Percentiles rank a stretch among this genome's conserved stretches.
phyloP scores from a whole-genome alignment of 1,284 basidiomycete species.

The Fomitiporia mediterranea region DNA sequence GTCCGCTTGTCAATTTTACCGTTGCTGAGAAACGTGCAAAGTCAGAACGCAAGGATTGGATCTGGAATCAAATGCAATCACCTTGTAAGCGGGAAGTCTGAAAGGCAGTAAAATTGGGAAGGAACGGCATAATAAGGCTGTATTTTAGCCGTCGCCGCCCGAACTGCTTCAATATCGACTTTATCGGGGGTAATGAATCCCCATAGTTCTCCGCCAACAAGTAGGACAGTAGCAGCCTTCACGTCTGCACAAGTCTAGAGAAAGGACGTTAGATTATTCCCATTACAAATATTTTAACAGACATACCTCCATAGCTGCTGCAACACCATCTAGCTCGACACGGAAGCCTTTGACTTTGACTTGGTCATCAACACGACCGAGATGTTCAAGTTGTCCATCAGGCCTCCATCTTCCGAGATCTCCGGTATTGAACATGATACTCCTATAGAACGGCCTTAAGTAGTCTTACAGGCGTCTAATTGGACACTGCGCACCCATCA shows the following conservation, averaged over 20 bases:
- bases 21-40: conserved; percentile 31
- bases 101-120: conserved; percentile 38
- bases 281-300: conserved; percentile 4
- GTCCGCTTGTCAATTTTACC: conserved; percentile 51
- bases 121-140: conserved; percentile 61
- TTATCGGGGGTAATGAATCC: conserved; percentile 46
- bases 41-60: conserved; percentile 1
- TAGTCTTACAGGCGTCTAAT: neutral
- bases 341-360: conserved; percentile 59
- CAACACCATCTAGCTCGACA: conserved; percentile 56
- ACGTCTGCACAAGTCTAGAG: conserved; percentile 40
- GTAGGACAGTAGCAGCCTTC: conserved; percentile 44
- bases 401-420: conserved; percentile 51
- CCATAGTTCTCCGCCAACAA: conserved; percentile 50
- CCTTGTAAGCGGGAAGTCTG: conserved; percentile 47
- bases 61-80: conserved; percentile 27
- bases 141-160: conserved; percentile 40
- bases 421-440: conserved; percentile 57
- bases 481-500: conserved; percentile 38
- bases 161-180: conserved; percentile 38
- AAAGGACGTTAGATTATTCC: conserved; percentile 11
- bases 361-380: conserved; percentile 54
- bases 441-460: conserved; percentile 28
- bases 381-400: conserved; percentile 49
- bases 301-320: conserved; percentile 51